Base-by-base conservation (phyloP, 2,329 filamentous ascomycete genomes). In the Stagonosporopsis rhizophila region DNA sequence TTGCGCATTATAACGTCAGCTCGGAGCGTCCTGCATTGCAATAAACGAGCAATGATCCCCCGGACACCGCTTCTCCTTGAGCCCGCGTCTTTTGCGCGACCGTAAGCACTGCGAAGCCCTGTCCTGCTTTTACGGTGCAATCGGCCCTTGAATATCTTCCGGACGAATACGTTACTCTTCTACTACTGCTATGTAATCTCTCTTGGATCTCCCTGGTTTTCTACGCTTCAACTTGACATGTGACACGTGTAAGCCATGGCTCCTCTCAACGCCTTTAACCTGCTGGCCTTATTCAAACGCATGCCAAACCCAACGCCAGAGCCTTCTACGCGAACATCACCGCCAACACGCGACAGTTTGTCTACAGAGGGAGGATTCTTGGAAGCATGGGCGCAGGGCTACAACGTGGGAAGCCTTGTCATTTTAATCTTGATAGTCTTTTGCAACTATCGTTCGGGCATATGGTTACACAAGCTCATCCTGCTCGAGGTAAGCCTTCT, bases 331-430 rank as follows among this genome's bases (percentile, higher is more conserved):
- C 62, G 62, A 14, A 71, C 66, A 8, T 67, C 67, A 40, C 66
- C 69, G 15, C 70, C 71, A 2, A 72, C 66, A 15, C 59, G 70
- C 38, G 52, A 53, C 2, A 70, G 67, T 27, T 56, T 75, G 37
- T 62, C 60, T 2, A 59, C 56, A 2, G 68, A 73, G 39, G 71
- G 70, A 40, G 69, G 69, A 0, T 67, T 72, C 41, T 51, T 75
- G 22, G 72, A 75, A 42, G 71, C 71, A 19, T 75, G 71, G 72
- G 71, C 71, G 12, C 69, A 75, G 58, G 72, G 72, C n/a, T 75
- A 73, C 47, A 70, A 75, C 27, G 72, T 74, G 3, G 72, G 72
- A 14, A 70, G 68, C 39, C 59, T 75, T 32, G 62, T 74, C 17
- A 70, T 75, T 8, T 52, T 75, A 19, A 71, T 75, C 5, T 56